A percentile compares a stretch with the other conserved stretches of the same genome.
Evolutionary conservation across 768 basidiomycete genomes (phyloP).

Genomic region (Termitomyces sp.): DNA sequence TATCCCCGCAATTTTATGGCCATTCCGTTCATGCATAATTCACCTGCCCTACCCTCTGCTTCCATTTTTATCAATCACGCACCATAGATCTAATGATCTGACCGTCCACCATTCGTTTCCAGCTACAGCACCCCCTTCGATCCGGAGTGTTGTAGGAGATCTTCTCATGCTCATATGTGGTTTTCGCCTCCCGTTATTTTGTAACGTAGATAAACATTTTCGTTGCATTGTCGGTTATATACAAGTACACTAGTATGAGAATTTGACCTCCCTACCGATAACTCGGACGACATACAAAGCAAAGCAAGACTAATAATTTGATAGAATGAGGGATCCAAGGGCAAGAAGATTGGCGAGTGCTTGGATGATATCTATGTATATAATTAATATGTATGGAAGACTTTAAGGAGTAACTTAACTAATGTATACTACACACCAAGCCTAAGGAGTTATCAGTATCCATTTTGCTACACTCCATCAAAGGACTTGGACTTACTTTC

Average conservation of each 20-base stretch:
- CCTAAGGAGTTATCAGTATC: slow-evolving; percentile 24
- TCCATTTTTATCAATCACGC: slow-evolving; percentile 10
- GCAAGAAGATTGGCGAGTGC: not conserved
- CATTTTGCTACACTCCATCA: not conserved
- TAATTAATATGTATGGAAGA: not conserved
- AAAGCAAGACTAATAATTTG: not conserved
- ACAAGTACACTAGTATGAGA: slow-evolving; percentile 11
- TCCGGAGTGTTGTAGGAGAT: slow-evolving; percentile 8
- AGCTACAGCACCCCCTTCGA: not conserved
- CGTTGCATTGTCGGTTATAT: slow-evolving; percentile 10
- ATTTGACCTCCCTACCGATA: slow-evolving; percentile 4
- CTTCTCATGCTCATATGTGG: not conserved
- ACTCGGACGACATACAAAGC: not conserved
- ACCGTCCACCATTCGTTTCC: slow-evolving; percentile 16
- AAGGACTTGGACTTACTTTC: slow-evolving; percentile 48
- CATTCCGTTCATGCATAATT: slow-evolving; percentile 13
- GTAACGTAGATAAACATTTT: slow-evolving; percentile 7
- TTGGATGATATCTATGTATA: slow-evolving; percentile 8
- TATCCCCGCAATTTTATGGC: slow-evolving; percentile 15
- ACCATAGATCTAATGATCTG: slow-evolving; percentile 19
- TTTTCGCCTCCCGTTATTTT: not conserved
- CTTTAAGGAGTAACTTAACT: slow-evolving; percentile 9
- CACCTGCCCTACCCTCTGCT: slow-evolving; percentile 6
- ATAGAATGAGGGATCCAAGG: not conserved
- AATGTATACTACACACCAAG: slow-evolving; percentile 49